A percentile compares a stretch with the other conserved stretches of the same genome.
Evolutionary conservation across 2,329 filamentous ascomycete species (phyloP).

Genomic region (Aschersonia sp.): DNA sequence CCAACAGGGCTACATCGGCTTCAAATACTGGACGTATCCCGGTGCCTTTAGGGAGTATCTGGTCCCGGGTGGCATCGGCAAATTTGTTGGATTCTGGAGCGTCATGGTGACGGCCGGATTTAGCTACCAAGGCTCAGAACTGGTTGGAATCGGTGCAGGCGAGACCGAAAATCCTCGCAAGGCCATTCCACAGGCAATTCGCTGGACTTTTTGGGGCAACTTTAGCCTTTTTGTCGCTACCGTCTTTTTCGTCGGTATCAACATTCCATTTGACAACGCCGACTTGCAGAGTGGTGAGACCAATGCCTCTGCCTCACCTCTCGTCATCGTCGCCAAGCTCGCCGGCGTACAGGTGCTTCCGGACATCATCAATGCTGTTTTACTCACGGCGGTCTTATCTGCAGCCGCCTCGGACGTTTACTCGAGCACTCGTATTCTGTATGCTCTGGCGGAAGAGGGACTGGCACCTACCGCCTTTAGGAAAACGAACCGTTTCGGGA

Average conservation of each 20-base stretch:
- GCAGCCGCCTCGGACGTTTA: conserved; percentile 69
- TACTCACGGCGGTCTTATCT: conserved; percentile 65
- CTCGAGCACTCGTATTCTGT: conserved; percentile 53
- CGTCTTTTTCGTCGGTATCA: conserved; percentile 57
- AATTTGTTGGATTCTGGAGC: conserved; percentile 57
- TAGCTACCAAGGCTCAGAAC: conserved; percentile 58
- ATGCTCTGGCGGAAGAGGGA: conserved; percentile 49
- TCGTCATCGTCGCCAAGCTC: conserved; percentile 44
- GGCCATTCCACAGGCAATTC: conserved; percentile 58
- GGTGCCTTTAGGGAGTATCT: conserved; percentile 54
- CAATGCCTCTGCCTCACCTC: conserved; percentile 50
- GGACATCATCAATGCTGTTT: conserved; percentile 62
- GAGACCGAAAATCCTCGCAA: conserved; percentile 61
- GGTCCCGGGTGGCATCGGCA: conserved; percentile 35
- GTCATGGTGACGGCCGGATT: conserved; percentile 57
- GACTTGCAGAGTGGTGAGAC: conserved; percentile 34
- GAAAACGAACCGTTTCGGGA: conserved; percentile 44
- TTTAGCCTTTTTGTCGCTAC: conserved; percentile 51
- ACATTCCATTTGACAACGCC: conserved; percentile 48
- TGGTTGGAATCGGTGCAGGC: conserved; percentile 65
- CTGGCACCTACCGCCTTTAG: conserved; percentile 47
- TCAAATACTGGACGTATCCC: conserved; percentile 54
- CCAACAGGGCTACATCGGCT: conserved; percentile 56
- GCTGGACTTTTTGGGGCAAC: conserved; percentile 63
- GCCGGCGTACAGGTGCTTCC: conserved; percentile 51